Evolutionary conservation across 2,329 filamentous ascomycete genomes (phyloP), one percentile per base, ranked within the genome.

Genomic region (Talaromyces sp.): DNA sequence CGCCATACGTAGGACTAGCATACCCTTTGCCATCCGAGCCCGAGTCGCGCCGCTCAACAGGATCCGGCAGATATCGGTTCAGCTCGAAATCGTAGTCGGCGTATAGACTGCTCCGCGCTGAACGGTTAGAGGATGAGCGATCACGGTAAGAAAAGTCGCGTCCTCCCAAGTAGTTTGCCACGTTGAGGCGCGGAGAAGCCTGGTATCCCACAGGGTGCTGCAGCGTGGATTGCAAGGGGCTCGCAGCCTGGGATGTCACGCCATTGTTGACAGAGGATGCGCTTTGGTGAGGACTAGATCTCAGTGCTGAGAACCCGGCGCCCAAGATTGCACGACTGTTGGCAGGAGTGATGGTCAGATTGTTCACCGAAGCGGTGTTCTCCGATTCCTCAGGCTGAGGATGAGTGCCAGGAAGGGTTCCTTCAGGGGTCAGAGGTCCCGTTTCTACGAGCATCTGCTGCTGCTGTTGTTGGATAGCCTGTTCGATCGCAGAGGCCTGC

Each of bases 371-470:
- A 53, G 67, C 41, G 24, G 58, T 63, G 31, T 60, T 62, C 10
- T 64, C 63, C 6, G 49, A 31, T 49, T 75, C 75, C 41, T 74
- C 76, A 65, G 74, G 65, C 41, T 73, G 65, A 59, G 72, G 68
- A 61, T 77, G 79, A 10, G 82, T 83, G 59, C 82, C 82, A 26
- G 84, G 82, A 14, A 86, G 72, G 32, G 80, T 78, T 29, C 82
- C 83, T 72, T 87, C 85, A n/a, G 85, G 85, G n/a, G 84, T 86
- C 54, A 80, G 67, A 35, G 77, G 76, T n/a, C 75, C 77, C 56
- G 72, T 72, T 50, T 75, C 77, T 65, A 75, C 65, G 58, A 75
- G 73, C 68, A 75, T 74, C 58, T 75, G 77, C 60, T 78, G 75
- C 52, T 79, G 76, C 59, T 80, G 78, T 59, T 79, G 74, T 53